A percentile compares a stretch with the other conserved stretches of the same genome.
These are phyloP conservation scores for Amylostereum areolatum DNA, from an alignment of 1,284 basidiomycete species.

Conservation along the genomic window DNA sequence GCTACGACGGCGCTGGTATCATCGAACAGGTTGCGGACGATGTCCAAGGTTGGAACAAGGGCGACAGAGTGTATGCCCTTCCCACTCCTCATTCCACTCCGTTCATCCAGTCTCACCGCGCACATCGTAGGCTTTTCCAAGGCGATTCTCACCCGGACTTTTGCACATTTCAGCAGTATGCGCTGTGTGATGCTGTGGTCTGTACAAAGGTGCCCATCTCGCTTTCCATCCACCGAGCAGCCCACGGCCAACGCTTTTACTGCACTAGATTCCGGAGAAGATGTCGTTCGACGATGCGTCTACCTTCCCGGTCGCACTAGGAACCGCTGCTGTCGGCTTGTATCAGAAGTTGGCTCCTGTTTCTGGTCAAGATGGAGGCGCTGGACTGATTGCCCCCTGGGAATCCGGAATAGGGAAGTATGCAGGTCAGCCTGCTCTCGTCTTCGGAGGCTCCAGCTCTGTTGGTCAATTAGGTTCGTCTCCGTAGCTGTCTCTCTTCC, in stretches of 20 bases:
- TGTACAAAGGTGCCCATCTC: too few relatives aligned
- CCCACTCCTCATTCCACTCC: too few relatives aligned
- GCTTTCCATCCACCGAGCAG: too few relatives aligned
- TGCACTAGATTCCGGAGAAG: conserved; percentile 6
- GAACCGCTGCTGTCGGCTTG: conserved; percentile 7
- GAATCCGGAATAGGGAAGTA: conserved; percentile 17
- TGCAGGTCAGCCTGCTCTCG: conserved; percentile 16
- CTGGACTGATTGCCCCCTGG: conserved; percentile 10
- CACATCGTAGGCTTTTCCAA: neutral
- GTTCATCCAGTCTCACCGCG: too few relatives aligned
- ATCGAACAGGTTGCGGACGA: neutral
- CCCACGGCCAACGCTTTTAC: too few relatives aligned
- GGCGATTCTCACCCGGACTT: neutral
- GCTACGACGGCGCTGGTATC: neutral
- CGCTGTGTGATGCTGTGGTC: neutral
- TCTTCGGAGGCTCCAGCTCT: conserved; percentile 25
- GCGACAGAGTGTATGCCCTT: neutral
- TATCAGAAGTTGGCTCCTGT: conserved; percentile 1
- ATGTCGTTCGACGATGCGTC: conserved; percentile 9
- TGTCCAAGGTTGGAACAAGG: neutral
- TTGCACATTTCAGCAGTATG: conserved; percentile 9
- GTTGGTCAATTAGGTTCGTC: conserved; percentile 23
- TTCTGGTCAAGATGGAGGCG: conserved; percentile 2
- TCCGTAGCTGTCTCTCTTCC: neutral
- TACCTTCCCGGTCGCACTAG: conserved; percentile 8